Evolutionary conservation across 352 stramenopile genomes (phyloP).

Genomic region (Ophiocytium majus): DNA sequence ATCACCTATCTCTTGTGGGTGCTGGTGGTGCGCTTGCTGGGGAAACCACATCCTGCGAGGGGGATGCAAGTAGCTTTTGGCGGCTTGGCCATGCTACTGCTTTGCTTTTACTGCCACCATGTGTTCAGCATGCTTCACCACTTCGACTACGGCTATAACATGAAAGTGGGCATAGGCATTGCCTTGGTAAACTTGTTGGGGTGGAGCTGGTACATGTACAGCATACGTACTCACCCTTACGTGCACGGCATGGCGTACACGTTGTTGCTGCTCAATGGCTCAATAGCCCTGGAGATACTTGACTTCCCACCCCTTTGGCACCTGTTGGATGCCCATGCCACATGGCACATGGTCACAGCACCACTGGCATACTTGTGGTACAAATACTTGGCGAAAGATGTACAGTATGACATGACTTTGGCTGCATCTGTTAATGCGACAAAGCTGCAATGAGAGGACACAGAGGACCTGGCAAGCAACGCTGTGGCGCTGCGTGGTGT

Average conservation of each 20-base stretch:
- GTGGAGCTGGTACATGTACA: slow-evolving; percentile 44
- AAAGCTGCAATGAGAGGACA: no score
- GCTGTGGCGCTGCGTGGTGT: no score
- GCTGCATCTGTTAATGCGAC: no score
- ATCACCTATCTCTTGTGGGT: slow-evolving; percentile 36
- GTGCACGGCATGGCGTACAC: slow-evolving; percentile 18
- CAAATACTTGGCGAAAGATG: slow-evolving; percentile 48
- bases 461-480: no score
- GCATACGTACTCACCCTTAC: slow-evolving; percentile 28
- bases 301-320: slow-evolving; percentile 53
- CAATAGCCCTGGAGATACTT: slow-evolving; percentile 36
- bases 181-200: slow-evolving; percentile 8
- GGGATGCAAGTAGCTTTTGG: no score
- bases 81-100: no score
- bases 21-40: neutral
- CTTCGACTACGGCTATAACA: slow-evolving; percentile 59
- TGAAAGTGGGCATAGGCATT: slow-evolving; percentile 40
- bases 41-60: neutral
- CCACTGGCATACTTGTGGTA: slow-evolving; percentile 53
- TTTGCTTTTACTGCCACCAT: neutral
- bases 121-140: slow-evolving; percentile 38
- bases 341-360: slow-evolving; percentile 53
- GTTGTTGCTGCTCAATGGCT: slow-evolving; percentile 40
- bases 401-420: slow-evolving; percentile 33
- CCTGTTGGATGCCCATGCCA: slow-evolving; percentile 51